Evolutionary conservation across 1,284 basidiomycete genomes (phyloP).

Genomic region (Trametes polyzona): DNA sequence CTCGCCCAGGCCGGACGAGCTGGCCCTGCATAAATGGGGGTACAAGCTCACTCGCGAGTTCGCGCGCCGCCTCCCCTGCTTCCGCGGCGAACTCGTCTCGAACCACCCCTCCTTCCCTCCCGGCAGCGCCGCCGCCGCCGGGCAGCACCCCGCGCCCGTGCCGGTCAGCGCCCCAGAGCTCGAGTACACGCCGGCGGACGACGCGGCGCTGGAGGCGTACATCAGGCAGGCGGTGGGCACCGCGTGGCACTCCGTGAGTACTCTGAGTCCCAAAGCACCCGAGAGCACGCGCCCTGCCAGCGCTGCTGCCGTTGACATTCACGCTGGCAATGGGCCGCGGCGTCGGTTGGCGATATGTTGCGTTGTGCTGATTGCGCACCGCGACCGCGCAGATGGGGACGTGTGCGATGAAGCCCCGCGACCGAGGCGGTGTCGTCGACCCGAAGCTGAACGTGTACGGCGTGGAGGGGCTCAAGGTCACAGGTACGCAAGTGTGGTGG

Average conservation of each 20-base stretch:
- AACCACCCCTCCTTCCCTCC: constrained; percentile 37
- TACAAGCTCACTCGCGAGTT: constrained; percentile 43
- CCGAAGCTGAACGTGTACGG: constrained; percentile 71
- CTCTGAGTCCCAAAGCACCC: no score
- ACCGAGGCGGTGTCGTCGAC: constrained; percentile 77
- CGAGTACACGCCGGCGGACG: constrained; percentile 62
- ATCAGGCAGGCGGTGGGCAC: constrained; percentile 37
- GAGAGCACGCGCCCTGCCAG: neutral
- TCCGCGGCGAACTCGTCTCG: constrained; percentile 38
- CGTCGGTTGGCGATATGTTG: neutral
- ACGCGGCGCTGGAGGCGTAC: constrained; percentile 67
- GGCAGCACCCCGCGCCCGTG: constrained; percentile 16
- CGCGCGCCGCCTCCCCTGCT: constrained; percentile 39
- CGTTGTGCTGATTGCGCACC: neutral
- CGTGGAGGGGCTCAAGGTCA: constrained; percentile 65
- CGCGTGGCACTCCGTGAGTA: constrained; percentile 33
- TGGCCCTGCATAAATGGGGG: constrained; percentile 46
- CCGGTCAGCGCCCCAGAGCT: constrained; percentile 42
- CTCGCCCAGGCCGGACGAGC: constrained; percentile 27
- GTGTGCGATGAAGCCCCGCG: constrained; percentile 71
- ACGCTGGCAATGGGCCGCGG: neutral
- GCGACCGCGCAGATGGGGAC: constrained; percentile 22
- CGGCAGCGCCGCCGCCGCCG: constrained; percentile 19
- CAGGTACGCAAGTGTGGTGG: constrained; percentile 29
- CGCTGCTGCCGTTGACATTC: neutral